Base-by-base conservation (phyloP, 2,329 filamentous ascomycete species). In the Sarocladiaceae sp. region DNA sequence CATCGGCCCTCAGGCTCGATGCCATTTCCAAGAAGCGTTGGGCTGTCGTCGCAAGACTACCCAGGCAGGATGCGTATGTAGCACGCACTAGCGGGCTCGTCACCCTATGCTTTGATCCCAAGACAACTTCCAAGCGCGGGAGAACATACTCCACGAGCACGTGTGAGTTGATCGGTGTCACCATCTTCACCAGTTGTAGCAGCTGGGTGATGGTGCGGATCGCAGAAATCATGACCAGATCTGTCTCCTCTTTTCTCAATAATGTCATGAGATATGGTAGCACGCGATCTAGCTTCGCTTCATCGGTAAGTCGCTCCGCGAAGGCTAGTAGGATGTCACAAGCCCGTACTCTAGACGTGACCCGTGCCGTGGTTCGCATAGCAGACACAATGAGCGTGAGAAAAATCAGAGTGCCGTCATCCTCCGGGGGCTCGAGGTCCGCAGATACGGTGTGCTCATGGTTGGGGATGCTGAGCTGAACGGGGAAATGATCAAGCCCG, bases 271-370 rank as follows among this genome's bases (percentile, higher is more conserved):
- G 74, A 64, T 97, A 97, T 1, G 94, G 94, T 48, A 99, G 73
- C 22, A 97, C 88, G 48, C 94, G 84, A 67, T 99, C 95, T 47
- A 99, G 75, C 67, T 97, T 97, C 3, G 92, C 92, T 70, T 99
- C 94, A 65, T 99, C 95, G 0, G 93, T 96, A 22, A 97, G 71
- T 54, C 88, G 80, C 69, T 97, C 92, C 0, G 92, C 85, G 66
- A 99, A 97, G 2, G 93, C 93, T 48, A 99, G 73, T 46, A 99
- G 77, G 36, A 99, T 78, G 66, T 99, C 94, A 63, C 94, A 96
- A 1, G 90, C 94, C 60, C 90, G 85, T 37, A 97, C 78, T 59
- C 90, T 87, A 23, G 93, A 90, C n/a, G 90, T 87, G 3, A 92
- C 84, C 59, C 93, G 86, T 4, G 91, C 90, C 13, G 93, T 96